Conservation (phyloP, 2,329 filamentous ascomycete species). For the Aspergillus hortae region DNA sequence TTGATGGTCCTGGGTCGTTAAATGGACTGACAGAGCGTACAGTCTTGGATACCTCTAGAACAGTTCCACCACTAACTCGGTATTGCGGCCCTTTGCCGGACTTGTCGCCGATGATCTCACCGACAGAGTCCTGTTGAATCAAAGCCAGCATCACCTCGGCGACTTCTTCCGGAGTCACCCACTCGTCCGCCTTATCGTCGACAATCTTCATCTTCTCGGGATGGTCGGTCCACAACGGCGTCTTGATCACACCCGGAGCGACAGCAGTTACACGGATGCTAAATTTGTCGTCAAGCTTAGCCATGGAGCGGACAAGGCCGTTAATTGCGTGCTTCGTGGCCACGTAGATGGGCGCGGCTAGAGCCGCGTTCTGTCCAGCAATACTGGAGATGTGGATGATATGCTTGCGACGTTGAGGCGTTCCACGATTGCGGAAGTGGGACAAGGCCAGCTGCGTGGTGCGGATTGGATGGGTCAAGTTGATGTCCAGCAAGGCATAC, state of each 20-base stretch:
- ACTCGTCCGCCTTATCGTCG: conserved; percentile 47
- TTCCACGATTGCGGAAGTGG: conserved; percentile 40
- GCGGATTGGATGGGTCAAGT: conserved; percentile 51
- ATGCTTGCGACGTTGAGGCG: conserved; percentile 34
- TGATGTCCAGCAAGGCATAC: conserved; percentile 49
- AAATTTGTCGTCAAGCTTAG: conserved; percentile 44
- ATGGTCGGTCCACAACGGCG: conserved; percentile 60
- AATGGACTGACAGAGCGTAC: conserved; percentile 50
- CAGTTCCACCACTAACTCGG: conserved; percentile 46
- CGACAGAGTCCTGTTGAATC: conserved; percentile 47
- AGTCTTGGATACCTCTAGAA: conserved; percentile 56
- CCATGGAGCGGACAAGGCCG: conserved; percentile 50
- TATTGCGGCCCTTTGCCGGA: conserved; percentile 28
- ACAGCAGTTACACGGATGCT: conserved; percentile 59
- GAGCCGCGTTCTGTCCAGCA: conserved; percentile 38
- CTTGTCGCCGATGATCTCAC: conserved; percentile 32
- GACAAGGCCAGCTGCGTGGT: conserved; percentile 50
- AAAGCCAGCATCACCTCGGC: conserved; percentile 57
- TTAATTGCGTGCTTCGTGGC: conserved; percentile 49
- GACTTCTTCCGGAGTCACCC: conserved; percentile 61
- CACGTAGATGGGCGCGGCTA: conserved; percentile 45
- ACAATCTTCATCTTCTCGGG: conserved; percentile 57
- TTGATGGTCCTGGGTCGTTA: conserved; percentile 53
- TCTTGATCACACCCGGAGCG: conserved; percentile 59
- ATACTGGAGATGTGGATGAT: conserved; percentile 50